phyloP scores from a whole-genome alignment of 768 basidiomycete species.

The Suillus bovinus region DNA sequence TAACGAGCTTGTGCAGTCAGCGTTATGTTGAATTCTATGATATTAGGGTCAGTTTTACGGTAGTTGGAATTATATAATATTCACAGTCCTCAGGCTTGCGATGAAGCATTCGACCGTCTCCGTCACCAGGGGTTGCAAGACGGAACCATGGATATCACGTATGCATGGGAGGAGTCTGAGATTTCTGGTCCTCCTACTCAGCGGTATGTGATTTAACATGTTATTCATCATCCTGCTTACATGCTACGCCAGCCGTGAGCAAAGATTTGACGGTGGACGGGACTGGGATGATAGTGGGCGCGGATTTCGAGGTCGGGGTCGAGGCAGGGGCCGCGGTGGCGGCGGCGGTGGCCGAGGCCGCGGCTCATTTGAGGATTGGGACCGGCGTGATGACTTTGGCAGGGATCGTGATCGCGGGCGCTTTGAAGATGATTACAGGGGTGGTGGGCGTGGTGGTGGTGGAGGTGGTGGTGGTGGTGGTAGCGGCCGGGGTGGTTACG shows the following conservation, averaged over 20 bases:
- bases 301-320: constrained; percentile 40
- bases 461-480: constrained; percentile 16
- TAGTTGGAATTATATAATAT: constrained; percentile 6
- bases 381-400: constrained; percentile 43
- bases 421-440: constrained; percentile 38
- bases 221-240: constrained; percentile 10
- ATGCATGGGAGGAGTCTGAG: constrained; percentile 79
- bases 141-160: constrained; percentile 85
- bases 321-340: constrained; percentile 46
- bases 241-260: constrained; percentile 25
- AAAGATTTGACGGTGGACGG: constrained; percentile 40
- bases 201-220: constrained; percentile 30
- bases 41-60: constrained; percentile 56
- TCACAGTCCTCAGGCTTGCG: constrained; percentile 55
- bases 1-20: constrained; percentile 51
- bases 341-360: constrained; percentile 40
- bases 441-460: constrained; percentile 26
- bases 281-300: constrained; percentile 48
- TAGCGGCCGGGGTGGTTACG: constrained; percentile 42
- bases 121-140: constrained; percentile 79
- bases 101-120: constrained; percentile 77
- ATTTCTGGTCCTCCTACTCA: constrained; percentile 47
- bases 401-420: constrained; percentile 36
- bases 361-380: constrained; percentile 37
- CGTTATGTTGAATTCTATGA: constrained; percentile 96